Conservation (phyloP, 768 basidiomycete species). For the Leccinum sublutescens region DNA sequence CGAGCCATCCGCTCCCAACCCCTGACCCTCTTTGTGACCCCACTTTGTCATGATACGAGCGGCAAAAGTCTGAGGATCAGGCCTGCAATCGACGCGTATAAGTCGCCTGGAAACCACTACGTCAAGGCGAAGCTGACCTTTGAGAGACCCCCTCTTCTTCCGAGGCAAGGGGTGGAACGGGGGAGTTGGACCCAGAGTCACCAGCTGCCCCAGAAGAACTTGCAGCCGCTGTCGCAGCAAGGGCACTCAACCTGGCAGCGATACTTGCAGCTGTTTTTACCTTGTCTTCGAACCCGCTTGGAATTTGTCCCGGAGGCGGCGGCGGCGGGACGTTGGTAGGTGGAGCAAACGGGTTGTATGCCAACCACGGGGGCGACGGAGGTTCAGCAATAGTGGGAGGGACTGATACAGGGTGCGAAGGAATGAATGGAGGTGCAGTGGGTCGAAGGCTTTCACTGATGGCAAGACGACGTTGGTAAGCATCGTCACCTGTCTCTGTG, state of each 20-base stretch:
- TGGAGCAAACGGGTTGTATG: slow-evolving; percentile 72
- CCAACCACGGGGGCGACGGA: slow-evolving; percentile 52
- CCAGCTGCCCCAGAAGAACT: slow-evolving; percentile 22
- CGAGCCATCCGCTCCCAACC: slow-evolving; percentile 77
- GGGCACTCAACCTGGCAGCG: slow-evolving; percentile 67
- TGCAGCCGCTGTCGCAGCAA: slow-evolving; percentile 38
- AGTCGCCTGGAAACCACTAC: neutral
- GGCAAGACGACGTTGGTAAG: slow-evolving; percentile 59
- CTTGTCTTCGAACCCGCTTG: slow-evolving; percentile 56
- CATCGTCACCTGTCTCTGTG: slow-evolving; percentile 63
- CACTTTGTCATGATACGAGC: slow-evolving; percentile 92
- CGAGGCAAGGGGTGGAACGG: slow-evolving; percentile 28
- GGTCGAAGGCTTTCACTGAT: slow-evolving; percentile 45
- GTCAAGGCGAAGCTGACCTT: slow-evolving; percentile 9
- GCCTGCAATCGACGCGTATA: slow-evolving; percentile 26
- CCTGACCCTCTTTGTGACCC: slow-evolving; percentile 94
- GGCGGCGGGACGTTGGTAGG: slow-evolving; percentile 60
- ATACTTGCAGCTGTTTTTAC: slow-evolving; percentile 80
- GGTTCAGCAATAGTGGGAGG: slow-evolving; percentile 21
- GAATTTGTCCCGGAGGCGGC: slow-evolving; percentile 49
- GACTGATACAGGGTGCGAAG: slow-evolving; percentile 22
- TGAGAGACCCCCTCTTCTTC: slow-evolving; percentile 31
- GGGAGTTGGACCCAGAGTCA: slow-evolving; percentile 23
- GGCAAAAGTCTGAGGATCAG: slow-evolving; percentile 75
- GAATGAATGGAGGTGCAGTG: slow-evolving; percentile 29